Percentiles rank a stretch among this genome's conserved stretches.
Evolutionary conservation across 2,329 filamentous ascomycete genomes (phyloP).

Genomic region (Epichloe amarillans): DNA sequence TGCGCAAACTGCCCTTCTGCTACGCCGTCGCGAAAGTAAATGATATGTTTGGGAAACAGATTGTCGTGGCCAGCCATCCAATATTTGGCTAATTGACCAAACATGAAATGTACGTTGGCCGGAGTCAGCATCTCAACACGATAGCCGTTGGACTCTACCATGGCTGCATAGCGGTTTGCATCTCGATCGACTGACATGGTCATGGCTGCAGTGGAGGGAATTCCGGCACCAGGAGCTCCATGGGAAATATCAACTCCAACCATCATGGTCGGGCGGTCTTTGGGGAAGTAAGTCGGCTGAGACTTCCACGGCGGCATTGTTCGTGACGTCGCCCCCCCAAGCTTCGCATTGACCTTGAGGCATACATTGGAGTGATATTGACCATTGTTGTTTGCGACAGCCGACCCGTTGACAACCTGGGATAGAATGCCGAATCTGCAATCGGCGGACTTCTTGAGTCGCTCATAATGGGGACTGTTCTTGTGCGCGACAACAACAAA

Average conservation of each 20-base stretch:
- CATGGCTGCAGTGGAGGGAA: conserved; percentile 74
- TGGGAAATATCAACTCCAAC: conserved; percentile 91
- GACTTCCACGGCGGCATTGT: conserved; percentile 22
- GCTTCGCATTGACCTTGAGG: conserved; percentile 95
- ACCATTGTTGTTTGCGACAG: conserved; percentile 54
- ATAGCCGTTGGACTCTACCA: conserved; percentile 70
- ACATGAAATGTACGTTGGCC: conserved; percentile 50
- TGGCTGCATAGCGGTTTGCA: conserved; percentile 63
- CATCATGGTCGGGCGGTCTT: conserved; percentile 54
- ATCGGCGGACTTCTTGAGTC: conserved; percentile 81
- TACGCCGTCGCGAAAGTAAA: conserved; percentile 90
- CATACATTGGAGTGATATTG: conserved; percentile 91
- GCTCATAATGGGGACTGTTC: conserved; percentile 60
- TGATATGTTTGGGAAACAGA: conserved; percentile 52
- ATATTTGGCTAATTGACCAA: conserved; percentile 46
- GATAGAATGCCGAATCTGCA: conserved; percentile 73
- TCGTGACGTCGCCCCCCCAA: conserved; percentile 65
- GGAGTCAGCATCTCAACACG: conserved; percentile 66
- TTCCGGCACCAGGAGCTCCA: conserved; percentile 49
- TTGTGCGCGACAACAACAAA: conserved; percentile 65
- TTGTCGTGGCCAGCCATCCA: conserved; percentile 47
- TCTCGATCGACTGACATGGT: conserved; percentile 65
- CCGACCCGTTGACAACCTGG: conserved; percentile 62
- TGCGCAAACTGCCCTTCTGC: conserved; percentile 73
- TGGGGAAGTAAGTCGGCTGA: conserved; percentile 21